A percentile compares a stretch with the other conserved stretches of the same genome.
These are phyloP conservation scores for Piloderma croceum DNA, from an alignment of 768 basidiomycete genomes.

Conservation along the genomic window DNA sequence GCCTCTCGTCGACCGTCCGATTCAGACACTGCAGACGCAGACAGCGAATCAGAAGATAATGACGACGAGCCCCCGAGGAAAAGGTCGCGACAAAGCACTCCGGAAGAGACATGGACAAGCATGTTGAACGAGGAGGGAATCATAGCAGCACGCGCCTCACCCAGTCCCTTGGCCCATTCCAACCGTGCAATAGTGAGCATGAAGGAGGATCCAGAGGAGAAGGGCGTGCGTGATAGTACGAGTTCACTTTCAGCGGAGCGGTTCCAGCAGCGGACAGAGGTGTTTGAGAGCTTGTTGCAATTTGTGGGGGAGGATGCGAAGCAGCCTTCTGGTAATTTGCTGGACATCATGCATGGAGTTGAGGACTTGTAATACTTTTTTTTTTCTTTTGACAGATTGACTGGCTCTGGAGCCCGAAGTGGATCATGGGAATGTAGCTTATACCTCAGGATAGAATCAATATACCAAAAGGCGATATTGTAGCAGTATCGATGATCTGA, in stretches of 20 bases:
- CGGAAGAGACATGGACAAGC: conserved; percentile 39
- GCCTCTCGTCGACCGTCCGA: too few species aligned
- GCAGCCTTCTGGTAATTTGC: conserved; percentile 58
- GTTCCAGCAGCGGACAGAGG: conserved; percentile 60
- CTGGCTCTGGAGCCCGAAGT: too few species aligned
- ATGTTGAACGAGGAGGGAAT: conserved; percentile 27
- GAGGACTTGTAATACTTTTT: too few species aligned
- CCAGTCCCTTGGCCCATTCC: not conserved
- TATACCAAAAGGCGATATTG: too few species aligned
- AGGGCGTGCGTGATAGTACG: conserved; percentile 19
- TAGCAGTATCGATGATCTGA: not conserved
- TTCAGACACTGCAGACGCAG: too few species aligned
- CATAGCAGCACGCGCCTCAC: not conserved
- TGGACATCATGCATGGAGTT: conserved; percentile 52
- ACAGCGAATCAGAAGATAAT: too few species aligned
- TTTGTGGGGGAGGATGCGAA: conserved; percentile 61
- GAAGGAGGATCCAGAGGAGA: conserved; percentile 27
- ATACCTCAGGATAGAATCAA: too few species aligned
- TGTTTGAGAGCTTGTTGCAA: conserved; percentile 62
- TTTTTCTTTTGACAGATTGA: too few species aligned
- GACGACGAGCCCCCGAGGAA: conserved; percentile 38
- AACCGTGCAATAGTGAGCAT: conserved; percentile 17
- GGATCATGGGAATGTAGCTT: too few species aligned
- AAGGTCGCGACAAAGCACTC: conserved; percentile 38
- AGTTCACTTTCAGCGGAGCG: conserved; percentile 36